Evolutionary conservation across 2,329 filamentous ascomycete genomes (phyloP), one percentile per base, ranked within the genome.

Genomic region (Diatrype stigma): DNA sequence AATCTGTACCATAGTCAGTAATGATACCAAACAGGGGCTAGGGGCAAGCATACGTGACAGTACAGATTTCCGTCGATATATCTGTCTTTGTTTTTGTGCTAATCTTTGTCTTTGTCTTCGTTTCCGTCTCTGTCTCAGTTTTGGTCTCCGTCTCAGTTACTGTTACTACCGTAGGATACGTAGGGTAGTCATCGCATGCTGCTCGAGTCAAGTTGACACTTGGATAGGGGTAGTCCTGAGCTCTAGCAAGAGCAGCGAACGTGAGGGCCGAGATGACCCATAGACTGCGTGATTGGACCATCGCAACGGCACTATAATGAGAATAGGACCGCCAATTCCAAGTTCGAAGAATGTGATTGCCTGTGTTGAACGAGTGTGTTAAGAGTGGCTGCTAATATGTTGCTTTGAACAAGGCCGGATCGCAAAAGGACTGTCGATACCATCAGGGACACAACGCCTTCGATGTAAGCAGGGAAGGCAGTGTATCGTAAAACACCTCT

Each of bases 261-360:
- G 54, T 56, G 28, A 63, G 42, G 50, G 55, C 58, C 48, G 53
- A 55, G 40, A 62, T 51, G 47, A 52, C 58, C 50, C 53, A 57
- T 12, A 65, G 42, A 26, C 48, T 51, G 26, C 46, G 53, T 42
- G 48, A 34, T 28, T 50, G 49, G 45, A 63, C 56, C 64, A 67
- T 67, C 42, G 38, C 53, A 53, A 53, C 48, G 37, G 37, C 52
- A 47, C 22, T 48, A 37, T 30, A n/a, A 3, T 44, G 34, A 26
- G 22, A 19, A 42, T 21, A n/a, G 12, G 17, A 17, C 30, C 19
- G 49, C 44, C 14, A 48, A 53, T 8, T 44, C 48, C 19, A 46
- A 47, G 47, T 17, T 44, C 32, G n/a, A 19, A 23, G n/a, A 54
- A n/a, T n/a, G 40, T 30, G 42, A 55, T 28, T 17, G 45, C 51